Evolutionary conservation across 1,284 basidiomycete genomes (phyloP), one percentile per base, ranked within the genome.

Genomic region (Lignosus rhinocerotis): DNA sequence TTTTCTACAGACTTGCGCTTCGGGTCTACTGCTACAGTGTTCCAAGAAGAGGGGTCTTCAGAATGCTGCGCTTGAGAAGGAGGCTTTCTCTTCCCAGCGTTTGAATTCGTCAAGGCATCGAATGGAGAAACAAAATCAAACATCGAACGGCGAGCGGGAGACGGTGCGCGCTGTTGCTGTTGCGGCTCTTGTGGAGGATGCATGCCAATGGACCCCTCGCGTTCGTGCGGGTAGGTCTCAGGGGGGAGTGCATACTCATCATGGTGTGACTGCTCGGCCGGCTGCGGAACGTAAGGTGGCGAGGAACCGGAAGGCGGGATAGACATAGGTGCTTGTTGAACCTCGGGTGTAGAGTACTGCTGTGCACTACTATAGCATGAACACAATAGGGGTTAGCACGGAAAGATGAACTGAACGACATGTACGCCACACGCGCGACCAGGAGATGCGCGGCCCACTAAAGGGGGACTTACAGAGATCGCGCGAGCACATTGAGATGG

Each of bases 101-200:
- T 67, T 6, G 81, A 76, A 31, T 55, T 60, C 19, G 75, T 71
- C 32, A 93, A 78, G 12, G 89, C 88, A 66, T 93, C 91, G 65
- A 93, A 92, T 3, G 91, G 87, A 54, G 90, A 92, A 55, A 88
- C 80, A 61, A 90, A 93, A 50, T 92, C 88, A 66, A 92, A 93
- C 81, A 92, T 84, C 54, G 88, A 87, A 72, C 88, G 87, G 64
- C 84, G 86, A 32, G 86, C 80, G 44, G 88, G 86, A 34, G 87
- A 83, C 0, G 88, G 85, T 10, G 80, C 76, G 45, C 79, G 79
- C 53, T 79, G 81, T 57, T 76, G 79, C 53, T 78, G 81, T 57
- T 76, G 77, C 25, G 60, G 58, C 31, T 67, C 59, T 49, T 58
- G 62, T 51, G 64, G 50, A 21, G 55, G 49, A 38, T 68, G 56